Base-by-base conservation (phyloP, 2,329 filamentous ascomycete genomes). In the Clathrospora elynae region DNA sequence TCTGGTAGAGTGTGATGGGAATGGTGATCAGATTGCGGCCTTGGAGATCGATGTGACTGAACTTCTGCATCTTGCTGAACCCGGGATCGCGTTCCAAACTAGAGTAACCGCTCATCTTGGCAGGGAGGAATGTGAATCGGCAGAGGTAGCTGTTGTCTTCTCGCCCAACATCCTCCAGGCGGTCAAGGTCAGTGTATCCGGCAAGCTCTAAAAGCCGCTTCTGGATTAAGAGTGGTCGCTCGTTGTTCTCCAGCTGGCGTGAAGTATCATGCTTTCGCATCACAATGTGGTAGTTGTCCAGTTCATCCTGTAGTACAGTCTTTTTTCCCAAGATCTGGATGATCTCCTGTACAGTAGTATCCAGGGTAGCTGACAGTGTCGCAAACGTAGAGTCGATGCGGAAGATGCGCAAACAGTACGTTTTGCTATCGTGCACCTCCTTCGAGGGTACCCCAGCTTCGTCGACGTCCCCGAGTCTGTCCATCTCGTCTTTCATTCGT, bases 91-190 rank as follows among this genome's bases (percentile, higher is more conserved):
- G 78, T 54, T 91, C 86, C 16, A 88, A 77, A 47, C 80, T 83
- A 29, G 85, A 75, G 52, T 75, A 91, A 34, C 91, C 90, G 66
- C 85, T 91, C 68, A 96, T 87, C 61, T 92, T 88, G 13, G 88
- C 86, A 11, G 92, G 91, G 45, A 96, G 77, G 71, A 99, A 99
- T 46, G 93, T 90, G 73, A 99, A 97, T 5, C 93, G 88, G 66
- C 91, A 95, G 9, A 99, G 80, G 60, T 97, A 99, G 66, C 91
- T 95, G 70, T 97, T 96, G 74, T 99, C 93, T 70, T 99, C 93
- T 43, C 93, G 84, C 18, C 93, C 93, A 37, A 99, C 83, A 51
- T 97, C 93, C 67, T 96, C 92, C 31, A 99, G 84, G 25, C 84
- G 84, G 69, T 99, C 93, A 42, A 83, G 83, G 20, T 90, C 84